These are phyloP conservation scores for Fraxinus paxiana DNA, from an alignment of 305 asterid genomes.

Conservation along the genomic window DNA sequence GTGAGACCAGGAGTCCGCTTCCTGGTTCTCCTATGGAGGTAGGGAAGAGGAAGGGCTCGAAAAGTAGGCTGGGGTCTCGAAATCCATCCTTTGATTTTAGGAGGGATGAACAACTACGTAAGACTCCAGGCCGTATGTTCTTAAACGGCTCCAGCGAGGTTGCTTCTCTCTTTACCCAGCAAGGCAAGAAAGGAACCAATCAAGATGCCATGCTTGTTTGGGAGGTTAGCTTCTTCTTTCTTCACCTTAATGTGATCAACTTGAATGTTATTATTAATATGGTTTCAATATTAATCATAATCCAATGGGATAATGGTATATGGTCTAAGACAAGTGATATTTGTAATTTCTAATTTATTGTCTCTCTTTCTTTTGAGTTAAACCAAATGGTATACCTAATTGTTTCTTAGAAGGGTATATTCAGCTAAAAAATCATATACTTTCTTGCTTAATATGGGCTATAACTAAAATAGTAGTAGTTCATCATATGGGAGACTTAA, in stretches of 20 bases:
- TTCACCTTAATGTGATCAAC: background rate
- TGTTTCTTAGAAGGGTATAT: background rate
- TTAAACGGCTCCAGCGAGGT: conserved; percentile 30
- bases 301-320: background rate
- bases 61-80: conserved; percentile 15
- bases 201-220: conserved; percentile 38
- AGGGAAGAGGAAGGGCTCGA: conserved; percentile 23
- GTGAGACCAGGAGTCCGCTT: conserved; percentile 44
- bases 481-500: no score
- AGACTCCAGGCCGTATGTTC: conserved; percentile 28
- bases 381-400: background rate
- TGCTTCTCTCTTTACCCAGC: conserved; percentile 31
- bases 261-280: background rate
- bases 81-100: conserved; percentile 25
- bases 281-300: background rate
- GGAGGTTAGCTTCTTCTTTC: conserved; percentile 24
- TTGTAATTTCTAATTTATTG: background rate
- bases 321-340: background rate
- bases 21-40: conserved; percentile 30
- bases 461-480: background rate
- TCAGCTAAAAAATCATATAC: background rate
- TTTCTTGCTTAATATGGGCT: background rate
- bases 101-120: conserved; percentile 25
- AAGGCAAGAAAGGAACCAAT: conserved; percentile 33
- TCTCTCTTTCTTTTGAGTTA: background rate